Evolutionary conservation across 2,329 filamentous ascomycete species (phyloP).

Genomic region (Hymenoscyphus fraxineus): DNA sequence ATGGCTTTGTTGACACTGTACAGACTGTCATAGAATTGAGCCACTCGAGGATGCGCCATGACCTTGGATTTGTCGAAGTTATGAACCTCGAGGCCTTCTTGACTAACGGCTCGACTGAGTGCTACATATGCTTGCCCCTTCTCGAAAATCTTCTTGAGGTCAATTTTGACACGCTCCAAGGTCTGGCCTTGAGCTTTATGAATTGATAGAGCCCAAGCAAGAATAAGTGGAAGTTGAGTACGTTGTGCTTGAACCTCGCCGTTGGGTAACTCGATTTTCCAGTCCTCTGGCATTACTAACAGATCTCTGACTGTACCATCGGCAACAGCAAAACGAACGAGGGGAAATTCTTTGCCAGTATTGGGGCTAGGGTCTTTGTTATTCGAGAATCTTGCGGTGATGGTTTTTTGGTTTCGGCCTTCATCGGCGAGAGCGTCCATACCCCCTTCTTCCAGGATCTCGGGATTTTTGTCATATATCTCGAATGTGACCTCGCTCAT

Average conservation of each 20-base stretch:
- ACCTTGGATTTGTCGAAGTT: constrained; percentile 88
- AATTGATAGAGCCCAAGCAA: constrained; percentile 95
- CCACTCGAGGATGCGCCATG: constrained; percentile 86
- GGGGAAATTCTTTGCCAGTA: constrained; percentile 63
- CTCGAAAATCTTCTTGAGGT: constrained; percentile 88
- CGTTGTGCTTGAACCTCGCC: constrained; percentile 90
- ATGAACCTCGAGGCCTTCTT: constrained; percentile 81
- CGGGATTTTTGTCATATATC: constrained; percentile 54
- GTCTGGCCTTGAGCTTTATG: constrained; percentile 98
- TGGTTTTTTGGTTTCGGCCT: constrained; percentile 40
- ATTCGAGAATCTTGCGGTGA: constrained; percentile 42
- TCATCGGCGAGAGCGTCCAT: constrained; percentile 43
- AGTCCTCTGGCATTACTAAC: constrained; percentile 81
- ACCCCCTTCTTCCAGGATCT: constrained; percentile 46
- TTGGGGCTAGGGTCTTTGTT: constrained; percentile 37
- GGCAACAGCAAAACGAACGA: constrained; percentile 77
- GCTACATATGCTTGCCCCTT: constrained; percentile 98
- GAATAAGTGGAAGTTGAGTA: constrained; percentile 77
- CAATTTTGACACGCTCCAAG: constrained; percentile 82
- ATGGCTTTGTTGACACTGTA: constrained; percentile 62
- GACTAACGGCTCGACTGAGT: constrained; percentile 84
- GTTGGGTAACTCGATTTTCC: constrained; percentile 96
- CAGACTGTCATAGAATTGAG: constrained; percentile 79
- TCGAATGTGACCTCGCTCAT: constrained; percentile 66
- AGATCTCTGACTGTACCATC: constrained; percentile 75